Percentiles rank a stretch among this genome's conserved stretches.
Conservation (phyloP, 2,329 filamentous ascomycete species). For the Bertia moriformis region DNA sequence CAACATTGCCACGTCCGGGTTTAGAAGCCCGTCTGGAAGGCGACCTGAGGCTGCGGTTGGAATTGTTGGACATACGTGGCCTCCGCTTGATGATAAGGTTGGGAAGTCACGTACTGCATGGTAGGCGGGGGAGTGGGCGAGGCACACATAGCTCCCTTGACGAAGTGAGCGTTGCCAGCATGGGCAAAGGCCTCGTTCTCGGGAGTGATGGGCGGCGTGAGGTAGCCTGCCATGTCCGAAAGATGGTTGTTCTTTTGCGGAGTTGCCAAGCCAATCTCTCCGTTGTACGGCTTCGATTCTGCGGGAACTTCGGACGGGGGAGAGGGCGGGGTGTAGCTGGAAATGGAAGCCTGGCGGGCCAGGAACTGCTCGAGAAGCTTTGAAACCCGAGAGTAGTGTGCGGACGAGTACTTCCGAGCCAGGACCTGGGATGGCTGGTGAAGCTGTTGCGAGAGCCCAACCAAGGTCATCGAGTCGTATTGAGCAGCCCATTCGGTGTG, state of each 20-base stretch:
- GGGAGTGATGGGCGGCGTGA: slow-evolving; percentile 75
- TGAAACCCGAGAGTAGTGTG: slow-evolving; percentile 35
- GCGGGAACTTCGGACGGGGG: slow-evolving; percentile 42
- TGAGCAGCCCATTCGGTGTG: slow-evolving; percentile 61
- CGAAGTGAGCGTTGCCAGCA: not conserved
- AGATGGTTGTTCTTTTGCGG: slow-evolving; percentile 59
- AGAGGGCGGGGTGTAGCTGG: slow-evolving; percentile 22
- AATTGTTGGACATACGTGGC: not conserved
- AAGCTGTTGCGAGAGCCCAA: slow-evolving; percentile 43
- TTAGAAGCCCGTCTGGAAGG: not conserved
- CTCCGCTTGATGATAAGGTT: not conserved
- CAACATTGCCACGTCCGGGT: not conserved
- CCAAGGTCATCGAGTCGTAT: slow-evolving; percentile 51
- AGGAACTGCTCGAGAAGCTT: slow-evolving; percentile 42
- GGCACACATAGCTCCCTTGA: not conserved
- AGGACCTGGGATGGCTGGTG: slow-evolving; percentile 42
- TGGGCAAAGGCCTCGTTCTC: slow-evolving; percentile 21
- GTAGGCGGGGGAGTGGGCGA: not conserved
- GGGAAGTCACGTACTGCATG: not conserved
- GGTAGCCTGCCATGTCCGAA: slow-evolving; percentile 55
- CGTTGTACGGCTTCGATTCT: slow-evolving; percentile 29
- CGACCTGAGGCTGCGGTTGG: not conserved
- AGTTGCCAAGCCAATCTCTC: slow-evolving; percentile 56
- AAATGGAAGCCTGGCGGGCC: slow-evolving; percentile 40
- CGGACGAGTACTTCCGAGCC: slow-evolving; percentile 42